A percentile compares a stretch with the other conserved stretches of the same genome.
Evolutionary conservation across 2,329 filamentous ascomycete genomes (phyloP).

Genomic region (Cephalotrichum gorgonifer): DNA sequence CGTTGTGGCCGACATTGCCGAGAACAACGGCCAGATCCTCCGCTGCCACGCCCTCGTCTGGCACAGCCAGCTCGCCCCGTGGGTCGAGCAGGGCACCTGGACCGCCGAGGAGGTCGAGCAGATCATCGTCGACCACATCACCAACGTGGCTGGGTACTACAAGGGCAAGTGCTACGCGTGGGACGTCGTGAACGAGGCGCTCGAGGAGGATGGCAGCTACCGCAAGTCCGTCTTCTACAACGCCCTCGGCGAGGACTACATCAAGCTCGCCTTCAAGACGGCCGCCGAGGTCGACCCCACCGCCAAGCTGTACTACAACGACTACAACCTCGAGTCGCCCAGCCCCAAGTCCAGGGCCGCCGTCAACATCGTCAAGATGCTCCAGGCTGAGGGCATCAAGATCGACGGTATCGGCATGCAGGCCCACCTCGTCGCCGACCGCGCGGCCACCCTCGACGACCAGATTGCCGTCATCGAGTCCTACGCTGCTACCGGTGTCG

Average conservation of each 20-base stretch:
- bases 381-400: conserved; percentile 37
- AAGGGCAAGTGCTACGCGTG: conserved; percentile 50
- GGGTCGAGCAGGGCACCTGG: conserved; percentile 29
- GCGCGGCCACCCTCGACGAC: conserved; percentile 30
- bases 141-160: conserved; percentile 45
- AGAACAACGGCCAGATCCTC: conserved; percentile 31
- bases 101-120: conserved; percentile 45
- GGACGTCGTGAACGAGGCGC: conserved; percentile 56
- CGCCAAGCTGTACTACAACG: conserved; percentile 46
- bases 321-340: conserved; percentile 50
- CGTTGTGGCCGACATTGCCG: conserved; percentile 30
- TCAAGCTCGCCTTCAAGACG: conserved; percentile 46
- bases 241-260: conserved; percentile 44
- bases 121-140: conserved; percentile 45
- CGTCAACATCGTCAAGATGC: conserved; percentile 30
- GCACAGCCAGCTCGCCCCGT: conserved; percentile 33
- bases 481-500: conserved; percentile 33
- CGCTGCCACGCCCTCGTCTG: conserved; percentile 47
- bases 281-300: conserved; percentile 41
- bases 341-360: conserved; percentile 34
- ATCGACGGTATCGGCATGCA: conserved; percentile 56
- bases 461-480: conserved; percentile 28
- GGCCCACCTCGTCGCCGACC: conserved; percentile 46
- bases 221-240: conserved; percentile 42
- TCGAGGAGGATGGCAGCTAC: conserved; percentile 46